Base-by-base conservation (phyloP, 371 early-diverging fungal genomes). In the Mucor piriformis region DNA sequence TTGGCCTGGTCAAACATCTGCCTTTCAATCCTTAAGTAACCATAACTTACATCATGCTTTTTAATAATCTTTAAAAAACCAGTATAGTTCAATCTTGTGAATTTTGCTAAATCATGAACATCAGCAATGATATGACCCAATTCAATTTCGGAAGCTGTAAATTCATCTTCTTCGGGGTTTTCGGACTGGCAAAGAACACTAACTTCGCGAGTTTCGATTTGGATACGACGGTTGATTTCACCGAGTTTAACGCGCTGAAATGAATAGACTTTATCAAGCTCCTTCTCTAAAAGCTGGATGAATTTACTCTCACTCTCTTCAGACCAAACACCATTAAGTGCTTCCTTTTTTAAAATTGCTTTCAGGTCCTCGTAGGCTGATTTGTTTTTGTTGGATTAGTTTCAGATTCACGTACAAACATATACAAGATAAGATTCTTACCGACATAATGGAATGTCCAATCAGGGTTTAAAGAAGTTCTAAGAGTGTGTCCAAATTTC, bases 1-100 rank as follows among this genome's bases (percentile, higher is more conserved):
- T 70, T 74, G 71, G 75, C 35, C 43, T 37, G 37, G 43, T 16
- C 42, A 16, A 48, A 2, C 29, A 35, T 25, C 38, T 23, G 27
- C 37, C 16, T 24, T n/a, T 51, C 33, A 46, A 46, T 46, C 23
- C 10, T 6, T 21, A 12, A 23, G 8, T 24, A 20, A 29, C 29
- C 29, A 44, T 27, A 27, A 70, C 79, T 79, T 84, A 84, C 86
- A 84, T 98, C 99, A 76, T 97, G 97, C 78, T 98, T 97, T 78
- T 97, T 97, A 69, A 99, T 87, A 62, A 97, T 95, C 83, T 96
- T 98, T 59, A 97, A 79, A 66, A 98, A 97, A 15, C 95, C 99
- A 33, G 97, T 91, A 69, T 95, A 95, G 82, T 99, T 99, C 58
- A 98, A 80, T 20, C 97, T 86, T 7, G 94, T 91, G 71, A 92